Conservation (phyloP, 1,284 basidiomycete species). For the Fomes fomentarius region DNA sequence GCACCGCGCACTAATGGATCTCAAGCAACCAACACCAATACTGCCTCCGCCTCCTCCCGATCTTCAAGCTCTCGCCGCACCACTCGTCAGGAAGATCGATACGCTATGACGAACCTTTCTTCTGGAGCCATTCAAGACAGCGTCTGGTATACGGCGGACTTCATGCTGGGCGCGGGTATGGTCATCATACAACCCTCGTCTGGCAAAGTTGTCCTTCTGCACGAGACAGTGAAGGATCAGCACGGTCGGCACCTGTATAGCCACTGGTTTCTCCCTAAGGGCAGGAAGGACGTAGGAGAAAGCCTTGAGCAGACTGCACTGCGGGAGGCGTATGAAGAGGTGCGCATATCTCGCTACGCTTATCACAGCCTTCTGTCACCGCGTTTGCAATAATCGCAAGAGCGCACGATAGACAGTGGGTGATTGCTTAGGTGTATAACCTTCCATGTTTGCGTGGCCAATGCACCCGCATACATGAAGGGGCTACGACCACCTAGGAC, state of each 20-base stretch:
- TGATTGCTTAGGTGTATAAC: too few relatives aligned
- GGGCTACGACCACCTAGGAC: too few relatives aligned
- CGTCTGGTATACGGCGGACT: slow-evolving; percentile 50
- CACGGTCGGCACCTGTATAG: not conserved
- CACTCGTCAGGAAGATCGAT: not conserved
- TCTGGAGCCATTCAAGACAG: slow-evolving; percentile 40
- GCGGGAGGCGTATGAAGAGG: slow-evolving; percentile 70
- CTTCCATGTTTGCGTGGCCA: too few relatives aligned
- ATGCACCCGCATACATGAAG: too few relatives aligned
- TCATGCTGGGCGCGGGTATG: slow-evolving; percentile 62
- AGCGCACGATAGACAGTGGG: too few relatives aligned
- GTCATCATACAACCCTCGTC: slow-evolving; percentile 56
- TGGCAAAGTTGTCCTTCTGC: slow-evolving; percentile 44
- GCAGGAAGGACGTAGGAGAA: slow-evolving; percentile 67
- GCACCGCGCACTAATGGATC: not conserved
- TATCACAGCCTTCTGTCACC: too few relatives aligned
- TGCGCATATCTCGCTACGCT: slow-evolving; percentile 27
- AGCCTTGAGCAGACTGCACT: slow-evolving; percentile 57
- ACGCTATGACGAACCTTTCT: slow-evolving; percentile 27
- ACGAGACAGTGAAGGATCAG: slow-evolving; percentile 28
- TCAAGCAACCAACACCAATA: not conserved
- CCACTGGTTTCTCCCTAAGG: slow-evolving; percentile 60
- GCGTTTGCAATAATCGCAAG: too few relatives aligned
- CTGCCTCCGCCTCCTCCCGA: not conserved
- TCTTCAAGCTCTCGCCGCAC: not conserved